Base-by-base conservation (phyloP, 2,329 filamentous ascomycete species). In the Epichloe festucae region DNA sequence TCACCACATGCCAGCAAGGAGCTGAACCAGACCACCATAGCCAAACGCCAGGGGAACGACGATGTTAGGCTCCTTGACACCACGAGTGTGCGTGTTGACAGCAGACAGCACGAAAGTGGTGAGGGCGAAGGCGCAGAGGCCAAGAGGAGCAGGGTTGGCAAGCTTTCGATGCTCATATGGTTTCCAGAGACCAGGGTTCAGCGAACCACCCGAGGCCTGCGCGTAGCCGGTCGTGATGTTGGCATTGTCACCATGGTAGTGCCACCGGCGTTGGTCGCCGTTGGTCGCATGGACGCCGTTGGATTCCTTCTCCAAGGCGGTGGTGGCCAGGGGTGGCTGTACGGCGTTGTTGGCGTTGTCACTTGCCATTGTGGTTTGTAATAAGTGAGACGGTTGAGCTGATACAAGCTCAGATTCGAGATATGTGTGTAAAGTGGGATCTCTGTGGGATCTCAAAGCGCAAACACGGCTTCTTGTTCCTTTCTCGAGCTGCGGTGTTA, bases 1-100 rank as follows among this genome's bases (percentile, higher is more conserved):
- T 67, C 76, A 89, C 87, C 87, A 93, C 87, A 91, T 93, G 72
- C 87, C 87, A 57, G 87, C 84, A 21, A 88, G 72, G 48, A 91
- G 74, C 72, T 93, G 87, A 42, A 90, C 80, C 15, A 89, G 73
- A 60, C 85, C 86, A 61, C 86, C 86, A 64, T 89, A 90, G 36
- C 78, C 86, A 58, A 84, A 83, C 4, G 85, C 85, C 31, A 84
- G 69, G 14, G 79, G 78, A 10, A 89, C 74, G 44, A 84, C 81
- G 51, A 91, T 77, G 63, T 81, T 85, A 46, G 85, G 82, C 3
- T 64, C 65, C 1, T 67, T 67, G 51, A 89, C 72, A 52, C 73
- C 75, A 12, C 81, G 77, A 3, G 82, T 71, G 50, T 78, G 73
- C 67, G 88, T 74, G 71, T 91, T 91, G 70, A 91, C 74, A 60